Evolutionary conservation across 331 rosid genomes (phyloP), one percentile per base, ranked within the genome.

Genomic region (Malus hybrid): DNA sequence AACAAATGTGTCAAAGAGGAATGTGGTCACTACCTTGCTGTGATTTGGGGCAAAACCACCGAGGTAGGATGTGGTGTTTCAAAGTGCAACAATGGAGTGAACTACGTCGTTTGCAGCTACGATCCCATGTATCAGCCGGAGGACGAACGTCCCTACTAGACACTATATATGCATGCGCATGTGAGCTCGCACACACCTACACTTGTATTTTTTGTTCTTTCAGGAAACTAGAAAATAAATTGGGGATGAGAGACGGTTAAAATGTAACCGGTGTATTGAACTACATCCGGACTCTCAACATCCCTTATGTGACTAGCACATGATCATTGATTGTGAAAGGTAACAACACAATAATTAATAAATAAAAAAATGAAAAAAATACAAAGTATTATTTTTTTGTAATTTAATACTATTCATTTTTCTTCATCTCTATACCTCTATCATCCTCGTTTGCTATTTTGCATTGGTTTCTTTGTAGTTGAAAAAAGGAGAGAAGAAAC

Each of bases 81-180:
- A 29, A 67, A 70, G 79, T 89, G 93, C 62, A 3, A 75, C 13
- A 85, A 83, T 78, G 81, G 77, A 0, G 1, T 36, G 53, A 68
- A 77, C 16, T 82, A 63, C 34, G 44, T 78, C 6, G 66, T 26
- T 6, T 82, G 89, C 52, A 87, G 74, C 72, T 89, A 89, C 52
- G 73, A 77, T n/a, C 91, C 93, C 8, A 82, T 87, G 0, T 88
- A 88, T 61, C 29, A 75, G 28, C 66, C 66, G 0, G 20, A 5
- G 3, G 90, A 79, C 28, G 22, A 88, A 42, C 30, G 83, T 16
- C 93, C 93, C 34, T 88, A 84, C 58, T 88, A 76, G 74, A 65
- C 0, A 2, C n/a, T 53, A n/a, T 16, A 52, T 52, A 6, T 16
- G 6, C 20, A 19, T 19, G 3, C 3, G 20, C 57, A 7, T 52